phyloP scores from a whole-genome alignment of 306 rosid species.

The Rubus parviflorus region DNA sequence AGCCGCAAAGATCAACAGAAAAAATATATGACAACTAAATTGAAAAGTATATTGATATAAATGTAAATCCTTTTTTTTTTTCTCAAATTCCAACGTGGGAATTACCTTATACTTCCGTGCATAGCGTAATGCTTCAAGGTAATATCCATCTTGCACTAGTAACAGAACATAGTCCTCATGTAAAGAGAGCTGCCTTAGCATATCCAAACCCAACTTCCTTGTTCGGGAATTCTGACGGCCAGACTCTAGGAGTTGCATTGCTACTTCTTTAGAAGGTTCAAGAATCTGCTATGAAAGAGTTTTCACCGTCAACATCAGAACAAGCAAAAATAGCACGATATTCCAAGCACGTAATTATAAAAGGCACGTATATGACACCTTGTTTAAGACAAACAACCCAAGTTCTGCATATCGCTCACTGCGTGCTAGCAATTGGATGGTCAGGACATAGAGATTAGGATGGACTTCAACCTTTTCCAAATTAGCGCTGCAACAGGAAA shows the following conservation, averaged over 20 bases:
- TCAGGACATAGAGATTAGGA: conserved; percentile 68
- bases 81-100: conserved; percentile 7
- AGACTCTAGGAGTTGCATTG: conserved; percentile 85
- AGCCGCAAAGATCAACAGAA: background rate
- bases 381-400: conserved; percentile 73
- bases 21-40: background rate
- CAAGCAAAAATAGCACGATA: conserved; percentile 18
- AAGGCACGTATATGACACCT: conserved; percentile 49
- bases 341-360: background rate
- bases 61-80: background rate
- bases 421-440: conserved; percentile 72
- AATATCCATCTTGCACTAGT: conserved; percentile 88
- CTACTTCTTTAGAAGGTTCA: conserved; percentile 95
- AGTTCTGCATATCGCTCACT: conserved; percentile 82
- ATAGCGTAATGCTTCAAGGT: conserved; percentile 87
- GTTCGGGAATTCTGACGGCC: conserved; percentile 70
- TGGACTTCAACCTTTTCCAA: conserved; percentile 70
- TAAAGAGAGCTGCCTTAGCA: conserved; percentile 89
- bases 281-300: conserved; percentile 56
- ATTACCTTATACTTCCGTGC: conserved; percentile 76
- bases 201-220: conserved; percentile 90
- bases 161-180: conserved; percentile 81
- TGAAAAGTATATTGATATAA: background rate
- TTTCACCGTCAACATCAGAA: conserved; percentile 24
- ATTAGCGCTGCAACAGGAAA: conserved; percentile 61